phyloP scores from a whole-genome alignment of 768 basidiomycete species.

The Lentinula sp. region DNA sequence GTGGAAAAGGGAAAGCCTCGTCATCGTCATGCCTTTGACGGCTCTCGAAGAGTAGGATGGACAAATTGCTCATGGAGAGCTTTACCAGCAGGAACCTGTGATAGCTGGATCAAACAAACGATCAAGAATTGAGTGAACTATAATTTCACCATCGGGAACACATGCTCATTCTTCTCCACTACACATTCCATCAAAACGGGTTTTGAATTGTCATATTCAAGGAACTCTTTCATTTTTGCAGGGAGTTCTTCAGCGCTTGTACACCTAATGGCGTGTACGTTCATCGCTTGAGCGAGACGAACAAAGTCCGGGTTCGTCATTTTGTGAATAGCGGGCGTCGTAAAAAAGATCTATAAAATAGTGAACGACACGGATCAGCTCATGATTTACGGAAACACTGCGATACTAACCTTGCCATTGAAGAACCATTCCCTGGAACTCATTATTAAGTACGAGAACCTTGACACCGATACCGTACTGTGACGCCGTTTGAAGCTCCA shows the following conservation, averaged over 20 bases:
- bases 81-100: constrained; percentile 83
- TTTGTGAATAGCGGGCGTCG: constrained; percentile 83
- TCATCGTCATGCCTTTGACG: not conserved
- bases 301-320: constrained; percentile 98
- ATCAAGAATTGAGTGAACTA: not conserved
- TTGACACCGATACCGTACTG: constrained; percentile 94
- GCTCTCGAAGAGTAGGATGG: constrained; percentile 45
- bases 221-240: constrained; percentile 96
- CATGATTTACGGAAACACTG: not conserved
- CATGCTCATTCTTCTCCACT: constrained; percentile 80
- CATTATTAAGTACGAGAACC: constrained; percentile 88
- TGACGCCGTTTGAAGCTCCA: constrained; percentile 94
- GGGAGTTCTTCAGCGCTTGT: constrained; percentile 69
- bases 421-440: constrained; percentile 98
- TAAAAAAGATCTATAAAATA: constrained; percentile 80
- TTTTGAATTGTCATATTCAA: constrained; percentile 84
- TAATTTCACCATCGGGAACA: constrained; percentile 77
- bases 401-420: constrained; percentile 88
- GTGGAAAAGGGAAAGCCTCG: too few relatives aligned
- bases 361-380: not conserved
- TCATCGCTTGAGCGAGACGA: constrained; percentile 84
- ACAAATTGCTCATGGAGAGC: constrained; percentile 89
- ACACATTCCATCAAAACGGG: constrained; percentile 90
- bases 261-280: constrained; percentile 85
- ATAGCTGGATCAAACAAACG: constrained; percentile 9